Conservation (phyloP, 2,329 filamentous ascomycete genomes). For the Bipolaris bicolor region DNA sequence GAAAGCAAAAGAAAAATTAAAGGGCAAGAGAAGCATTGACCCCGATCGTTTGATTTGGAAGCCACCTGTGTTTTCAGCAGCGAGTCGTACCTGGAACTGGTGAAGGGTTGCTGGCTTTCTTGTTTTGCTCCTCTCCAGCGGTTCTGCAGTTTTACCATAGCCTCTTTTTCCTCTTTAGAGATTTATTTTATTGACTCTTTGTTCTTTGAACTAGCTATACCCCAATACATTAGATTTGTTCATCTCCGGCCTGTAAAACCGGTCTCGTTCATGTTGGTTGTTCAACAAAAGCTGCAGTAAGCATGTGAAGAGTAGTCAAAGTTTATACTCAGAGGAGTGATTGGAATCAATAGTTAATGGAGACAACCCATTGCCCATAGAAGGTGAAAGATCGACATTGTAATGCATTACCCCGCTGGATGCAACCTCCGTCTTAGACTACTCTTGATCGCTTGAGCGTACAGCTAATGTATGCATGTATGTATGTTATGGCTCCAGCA, state of each 20-base stretch:
- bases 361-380: not conserved
- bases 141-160: not conserved
- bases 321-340: not conserved
- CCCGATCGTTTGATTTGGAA: slow-evolving; percentile 87
- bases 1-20: slow-evolving; percentile 79
- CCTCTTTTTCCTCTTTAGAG: not conserved
- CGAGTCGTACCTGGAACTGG: slow-evolving; percentile 94
- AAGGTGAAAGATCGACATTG: not conserved
- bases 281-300: not conserved
- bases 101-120: slow-evolving; percentile 46
- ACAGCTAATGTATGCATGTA: not conserved
- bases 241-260: not conserved
- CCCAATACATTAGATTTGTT: not conserved
- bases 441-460: not conserved
- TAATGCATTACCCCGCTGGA: not conserved
- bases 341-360: not conserved
- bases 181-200: not conserved
- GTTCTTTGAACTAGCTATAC: slow-evolving; percentile 1
- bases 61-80: slow-evolving; percentile 90
- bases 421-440: not conserved
- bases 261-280: not conserved
- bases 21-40: slow-evolving; percentile 78
- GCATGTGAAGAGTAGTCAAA: not conserved
- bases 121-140: not conserved
- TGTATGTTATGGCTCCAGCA: no score